phyloP scores from a whole-genome alignment of 1,284 basidiomycete genomes.

The Marasmius sp. region DNA sequence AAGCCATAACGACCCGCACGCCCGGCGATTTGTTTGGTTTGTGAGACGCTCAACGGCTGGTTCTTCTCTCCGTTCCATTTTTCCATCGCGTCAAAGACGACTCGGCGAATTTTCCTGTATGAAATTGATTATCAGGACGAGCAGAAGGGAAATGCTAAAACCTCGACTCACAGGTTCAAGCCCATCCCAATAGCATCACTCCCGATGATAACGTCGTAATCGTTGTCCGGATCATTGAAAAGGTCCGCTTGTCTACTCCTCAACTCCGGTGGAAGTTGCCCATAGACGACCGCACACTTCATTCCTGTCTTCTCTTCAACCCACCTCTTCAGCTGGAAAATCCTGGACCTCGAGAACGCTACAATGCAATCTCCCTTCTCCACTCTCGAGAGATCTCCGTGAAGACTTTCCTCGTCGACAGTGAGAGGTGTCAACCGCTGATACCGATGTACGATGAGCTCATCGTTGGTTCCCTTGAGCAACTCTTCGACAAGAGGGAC shows the following conservation, averaged over 20 bases:
- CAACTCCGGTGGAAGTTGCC: slow-evolving; percentile 86
- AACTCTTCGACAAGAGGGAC: slow-evolving; percentile 77
- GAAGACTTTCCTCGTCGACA: slow-evolving; percentile 68
- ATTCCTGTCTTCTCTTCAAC: slow-evolving; percentile 75
- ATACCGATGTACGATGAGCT: slow-evolving; percentile 81
- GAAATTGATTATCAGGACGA: not conserved
- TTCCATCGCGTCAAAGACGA: slow-evolving; percentile 78
- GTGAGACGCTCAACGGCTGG: slow-evolving; percentile 67
- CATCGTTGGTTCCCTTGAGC: slow-evolving; percentile 79
- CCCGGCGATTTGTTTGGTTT: slow-evolving; percentile 96
- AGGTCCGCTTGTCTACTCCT: slow-evolving; percentile 86
- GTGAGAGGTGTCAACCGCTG: slow-evolving; percentile 84
- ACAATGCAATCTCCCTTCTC: slow-evolving; percentile 90
- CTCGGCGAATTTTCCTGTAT: slow-evolving; percentile 84
- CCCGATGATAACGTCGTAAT: slow-evolving; percentile 85
- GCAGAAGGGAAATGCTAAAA: slow-evolving; percentile 16
- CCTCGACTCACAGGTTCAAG: slow-evolving; percentile 76
- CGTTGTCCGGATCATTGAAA: slow-evolving; percentile 81
- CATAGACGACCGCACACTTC: slow-evolving; percentile 88
- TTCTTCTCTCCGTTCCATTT: slow-evolving; percentile 72
- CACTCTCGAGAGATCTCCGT: slow-evolving; percentile 64
- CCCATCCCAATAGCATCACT: slow-evolving; percentile 97
- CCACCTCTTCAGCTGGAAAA: slow-evolving; percentile 76
- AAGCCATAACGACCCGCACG: slow-evolving; percentile 92
- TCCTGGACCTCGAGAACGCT: slow-evolving; percentile 76